Percentiles rank a stretch among this genome's conserved stretches.
Evolutionary conservation across 1,139 yeast species (phyloP).

Genomic region (Candida neerlandica): DNA sequence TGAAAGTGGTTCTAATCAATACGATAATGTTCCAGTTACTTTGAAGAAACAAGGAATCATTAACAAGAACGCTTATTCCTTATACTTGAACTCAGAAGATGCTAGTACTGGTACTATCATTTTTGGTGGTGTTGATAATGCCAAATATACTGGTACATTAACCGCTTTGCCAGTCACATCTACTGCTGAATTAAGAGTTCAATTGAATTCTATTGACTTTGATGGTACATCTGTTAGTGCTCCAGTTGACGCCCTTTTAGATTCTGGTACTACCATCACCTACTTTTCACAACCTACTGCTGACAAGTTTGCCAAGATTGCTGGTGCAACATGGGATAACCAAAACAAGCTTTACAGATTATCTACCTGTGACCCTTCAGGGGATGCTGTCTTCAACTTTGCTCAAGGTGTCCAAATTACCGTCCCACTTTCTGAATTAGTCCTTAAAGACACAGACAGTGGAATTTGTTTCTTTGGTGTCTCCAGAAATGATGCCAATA

Average conservation of each 20-base stretch:
- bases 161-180: constrained; percentile 11
- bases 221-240: constrained; percentile 4
- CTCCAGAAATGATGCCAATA: constrained; percentile 6
- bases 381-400: constrained; percentile 25
- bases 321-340: constrained; percentile 26
- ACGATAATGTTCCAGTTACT: constrained; percentile 34
- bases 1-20: constrained; percentile 19
- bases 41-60: constrained; percentile 48
- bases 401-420: constrained; percentile 29
- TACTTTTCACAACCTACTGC: constrained; percentile 24
- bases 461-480: constrained; percentile 14
- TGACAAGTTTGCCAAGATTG: constrained; percentile 8
- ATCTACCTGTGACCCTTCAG: constrained; percentile 11
- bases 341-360: constrained; percentile 4
- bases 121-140: constrained; percentile 34
- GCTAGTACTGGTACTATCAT: constrained; percentile 27
- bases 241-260: constrained; percentile 16
- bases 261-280: constrained; percentile 34
- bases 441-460: constrained; percentile 8
- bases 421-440: constrained; percentile 30
- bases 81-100: constrained; percentile 28
- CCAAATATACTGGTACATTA: constrained; percentile 28
- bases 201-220: constrained; percentile 10
- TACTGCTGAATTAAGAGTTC: constrained; percentile 1
- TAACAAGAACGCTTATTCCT: constrained; percentile 39